Conservation (phyloP, 2,329 filamentous ascomycete species). For the Sordariomycetes sp. region DNA sequence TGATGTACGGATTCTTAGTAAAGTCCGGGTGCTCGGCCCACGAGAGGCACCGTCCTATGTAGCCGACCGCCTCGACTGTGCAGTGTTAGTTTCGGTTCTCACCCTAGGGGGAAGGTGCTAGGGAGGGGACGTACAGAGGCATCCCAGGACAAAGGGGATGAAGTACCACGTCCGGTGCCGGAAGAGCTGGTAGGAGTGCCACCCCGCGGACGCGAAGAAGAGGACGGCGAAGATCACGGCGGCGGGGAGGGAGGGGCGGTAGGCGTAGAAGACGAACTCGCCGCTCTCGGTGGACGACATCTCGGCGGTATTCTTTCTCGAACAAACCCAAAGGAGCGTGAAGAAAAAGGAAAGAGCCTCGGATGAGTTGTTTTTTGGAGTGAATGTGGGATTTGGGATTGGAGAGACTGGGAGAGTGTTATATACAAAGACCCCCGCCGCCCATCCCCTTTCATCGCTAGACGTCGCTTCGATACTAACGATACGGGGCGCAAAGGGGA, state of each 20-base stretch:
- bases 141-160: constrained; percentile 40
- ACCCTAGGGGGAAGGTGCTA: neutral
- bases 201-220: constrained; percentile 24
- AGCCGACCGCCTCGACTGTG: constrained; percentile 38
- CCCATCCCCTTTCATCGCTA: no score
- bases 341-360: no score
- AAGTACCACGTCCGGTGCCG: constrained; percentile 37
- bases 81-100: neutral
- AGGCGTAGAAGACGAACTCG: constrained; percentile 12
- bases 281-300: neutral
- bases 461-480: no score
- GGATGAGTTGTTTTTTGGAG: no score
- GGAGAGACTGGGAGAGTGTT: no score
- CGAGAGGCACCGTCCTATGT: constrained; percentile 37
- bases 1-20: constrained; percentile 19
- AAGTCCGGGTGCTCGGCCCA: constrained; percentile 23
- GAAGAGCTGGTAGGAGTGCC: constrained; percentile 26
- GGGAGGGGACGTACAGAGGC: constrained; percentile 28
- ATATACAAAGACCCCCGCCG: no score
- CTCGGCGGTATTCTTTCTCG: neutral
- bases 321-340: no score
- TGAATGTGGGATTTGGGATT: no score
- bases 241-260: constrained; percentile 30
- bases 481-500: no score
- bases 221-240: constrained; percentile 30